Base-by-base conservation (phyloP, 352 stramenopile species). In the Pythium apleroticum region DNA sequence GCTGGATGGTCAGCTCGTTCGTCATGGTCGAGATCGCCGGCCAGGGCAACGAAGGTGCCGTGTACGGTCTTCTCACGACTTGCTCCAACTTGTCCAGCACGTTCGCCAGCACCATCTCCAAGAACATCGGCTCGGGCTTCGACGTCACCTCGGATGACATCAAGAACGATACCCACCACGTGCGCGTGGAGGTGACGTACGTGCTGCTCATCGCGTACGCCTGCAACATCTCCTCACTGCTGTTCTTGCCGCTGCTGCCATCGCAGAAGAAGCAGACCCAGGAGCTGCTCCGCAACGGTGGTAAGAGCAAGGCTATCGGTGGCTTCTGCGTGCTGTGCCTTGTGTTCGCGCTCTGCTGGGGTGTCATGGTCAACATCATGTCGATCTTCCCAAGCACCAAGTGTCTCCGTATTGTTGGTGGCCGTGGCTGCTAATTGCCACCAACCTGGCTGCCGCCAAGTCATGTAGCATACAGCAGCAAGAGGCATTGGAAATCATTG, bases 11-110 rank as follows among this genome's bases (percentile, higher is more conserved):
- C 17, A 35, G 15, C 19, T 14, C 28, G 10, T 70, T 52, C 35
- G 55, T 64, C 31, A 35, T 71, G 22, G 68, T 74, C 15, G 63
- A 75, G 31, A 11, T 75, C 14, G 56, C 53, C 31, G 66, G 72
- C 22, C 55, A 62, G 4, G 67, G 63, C 25, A 63, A 66, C 50
- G 67, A 74, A 65, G 63, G 43, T 17, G 54, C 60, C 30, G 63
- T 57, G 2, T 64, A 64, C 22, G 63, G 52, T 39, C 52, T 74
- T 28, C 22, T 66, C 10, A 58, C 68, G 37, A 74, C 67, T 7
- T n/a, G 63, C 10, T 45, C 25, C 17, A 69, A 74, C 53, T 5
- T 68, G 17, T 52, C 52, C 11, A 20, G 22, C 8, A 57, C 68
- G 1, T 56, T 74, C 22, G 68, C 63, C 3, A 35, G 19, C 15